These are phyloP conservation scores for Citeromyces siamensis DNA, from an alignment of 1,139 yeast genomes.

Conservation along the genomic window DNA sequence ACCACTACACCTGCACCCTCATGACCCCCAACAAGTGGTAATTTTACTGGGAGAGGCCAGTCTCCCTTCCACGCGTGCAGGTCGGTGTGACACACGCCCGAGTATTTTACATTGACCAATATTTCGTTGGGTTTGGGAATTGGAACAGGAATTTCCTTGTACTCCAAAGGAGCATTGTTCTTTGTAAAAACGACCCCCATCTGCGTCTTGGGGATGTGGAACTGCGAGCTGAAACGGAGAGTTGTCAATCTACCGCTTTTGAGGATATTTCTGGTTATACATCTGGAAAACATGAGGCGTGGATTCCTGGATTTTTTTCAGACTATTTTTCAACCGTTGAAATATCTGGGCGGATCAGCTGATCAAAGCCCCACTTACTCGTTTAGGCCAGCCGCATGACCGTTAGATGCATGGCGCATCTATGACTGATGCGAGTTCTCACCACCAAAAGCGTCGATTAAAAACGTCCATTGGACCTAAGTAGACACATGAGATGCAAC, in stretches of 20 bases:
- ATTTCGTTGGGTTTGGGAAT: conserved; percentile 55
- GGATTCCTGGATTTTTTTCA: too few relatives aligned
- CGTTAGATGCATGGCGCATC: too few relatives aligned
- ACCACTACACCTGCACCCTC: conserved; percentile 81
- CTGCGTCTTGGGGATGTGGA: conserved; percentile 27
- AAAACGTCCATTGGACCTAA: too few relatives aligned
- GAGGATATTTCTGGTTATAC: not conserved
- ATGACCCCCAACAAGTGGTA: conserved; percentile 72
- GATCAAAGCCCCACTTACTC: too few relatives aligned
- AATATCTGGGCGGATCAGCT: too few relatives aligned
- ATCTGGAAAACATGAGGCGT: not conserved
- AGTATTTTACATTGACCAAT: conserved; percentile 55
- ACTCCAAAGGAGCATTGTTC: conserved; percentile 34
- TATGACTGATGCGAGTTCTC: too few relatives aligned
- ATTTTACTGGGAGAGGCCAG: conserved; percentile 57
- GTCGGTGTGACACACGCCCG: conserved; percentile 75
- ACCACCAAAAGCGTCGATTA: too few relatives aligned
- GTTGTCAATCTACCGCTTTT: not conserved
- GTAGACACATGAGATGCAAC: too few relatives aligned
- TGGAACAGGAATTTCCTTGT: conserved; percentile 59
- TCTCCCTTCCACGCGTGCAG: conserved; percentile 77
- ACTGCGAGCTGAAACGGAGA: not conserved
- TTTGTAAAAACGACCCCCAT: conserved; percentile 33
- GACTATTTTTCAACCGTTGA: too few relatives aligned
- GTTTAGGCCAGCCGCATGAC: too few relatives aligned